Evolutionary conservation across 805 yeast species (phyloP), one percentile per base, ranked within the genome.

Genomic region (Starmerella cellae): DNA sequence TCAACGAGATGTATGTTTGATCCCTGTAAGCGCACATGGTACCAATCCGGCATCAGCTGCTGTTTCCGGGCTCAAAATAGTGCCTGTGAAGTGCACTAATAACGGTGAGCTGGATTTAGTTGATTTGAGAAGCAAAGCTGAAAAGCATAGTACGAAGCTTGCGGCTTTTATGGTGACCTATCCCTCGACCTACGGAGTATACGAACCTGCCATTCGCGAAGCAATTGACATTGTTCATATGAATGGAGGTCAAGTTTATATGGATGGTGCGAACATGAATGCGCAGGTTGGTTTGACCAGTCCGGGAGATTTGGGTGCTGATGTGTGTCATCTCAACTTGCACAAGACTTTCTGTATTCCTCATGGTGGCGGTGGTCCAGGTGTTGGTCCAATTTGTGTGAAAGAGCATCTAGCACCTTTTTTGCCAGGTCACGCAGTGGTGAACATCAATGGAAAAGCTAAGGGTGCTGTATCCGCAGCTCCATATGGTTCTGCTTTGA

Each of bases 341-440:
- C 98, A 91, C 69, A 91, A 91, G 67, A 91, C 98, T 1, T 91
- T 91, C 69, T 85, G 96, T 36, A 84, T 91, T 57, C 93, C 95
- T 42, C 98, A 91, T 58, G 98, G 98, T 58, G 98, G 98, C 59
- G 98, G 98, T 60, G 98, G 98, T 34, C 98, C 98, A 33, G 98
- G 97, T 59, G 94, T 85, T 56, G 98, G 96, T 17, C 97, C 97
- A 39, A 91, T 91, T 50, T 84, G 97, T 70, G 97, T 88, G 44
- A 79, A 77, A 52, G 65, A 70, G 38, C 94, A 84, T 61, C 68
- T 91, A 55, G 72, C 70, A 35, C 82, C 83, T 41, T 85, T 74
- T 64, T 70, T 91, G 55, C 98, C 98, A 36, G 67, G 69, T 13
- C 96, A 91, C 63, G 71, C 73, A 19, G 67, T 81, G 32, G 68